Conservation (phyloP, 2,329 filamentous ascomycete species). For the Fusarium zealandicum region DNA sequence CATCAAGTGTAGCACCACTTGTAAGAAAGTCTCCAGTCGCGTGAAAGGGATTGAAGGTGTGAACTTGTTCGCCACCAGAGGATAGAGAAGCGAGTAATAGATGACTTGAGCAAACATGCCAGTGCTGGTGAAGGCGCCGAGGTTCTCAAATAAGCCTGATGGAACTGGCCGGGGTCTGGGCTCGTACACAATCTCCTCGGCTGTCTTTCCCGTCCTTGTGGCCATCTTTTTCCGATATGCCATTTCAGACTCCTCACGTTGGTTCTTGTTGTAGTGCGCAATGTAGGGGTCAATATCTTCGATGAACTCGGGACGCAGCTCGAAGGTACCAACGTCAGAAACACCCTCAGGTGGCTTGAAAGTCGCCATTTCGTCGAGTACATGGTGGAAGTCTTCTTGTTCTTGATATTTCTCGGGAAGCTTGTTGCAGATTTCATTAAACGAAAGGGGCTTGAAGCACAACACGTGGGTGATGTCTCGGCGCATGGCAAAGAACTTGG, state of each 20-base stretch:
- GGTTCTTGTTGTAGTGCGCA: conserved; percentile 95
- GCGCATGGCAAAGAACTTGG: conserved; percentile 75
- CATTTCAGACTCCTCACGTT: conserved; percentile 91
- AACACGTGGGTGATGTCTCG: conserved; percentile 92
- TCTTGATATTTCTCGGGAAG: conserved; percentile 90
- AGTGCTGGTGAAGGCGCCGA: conserved; percentile 82
- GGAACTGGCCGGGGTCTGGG: conserved; percentile 80
- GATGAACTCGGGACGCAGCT: conserved; percentile 84
- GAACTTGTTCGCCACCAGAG: conserved; percentile 70
- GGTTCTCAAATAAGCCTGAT: conserved; percentile 76
- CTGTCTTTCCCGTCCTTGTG: conserved; percentile 81
- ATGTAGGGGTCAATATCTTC: conserved; percentile 94
- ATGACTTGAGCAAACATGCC: conserved; percentile 89
- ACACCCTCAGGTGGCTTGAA: conserved; percentile 92
- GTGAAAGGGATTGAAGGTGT: conserved; percentile 81
- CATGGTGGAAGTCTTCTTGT: conserved; percentile 83
- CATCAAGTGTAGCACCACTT: conserved; percentile 87
- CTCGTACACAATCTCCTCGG: conserved; percentile 89
- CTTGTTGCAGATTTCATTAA: conserved; percentile 87
- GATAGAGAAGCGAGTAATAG: conserved; percentile 86
- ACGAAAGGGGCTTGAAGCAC: conserved; percentile 95
- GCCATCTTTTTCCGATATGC: conserved; percentile 88
- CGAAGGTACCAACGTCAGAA: conserved; percentile 92
- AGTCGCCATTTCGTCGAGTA: conserved; percentile 85
- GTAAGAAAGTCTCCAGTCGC: conserved; percentile 87